A percentile compares a stretch with the other conserved stretches of the same genome.
phyloP scores from a whole-genome alignment of 768 basidiomycete species.

The Neoboletus magnificus region DNA sequence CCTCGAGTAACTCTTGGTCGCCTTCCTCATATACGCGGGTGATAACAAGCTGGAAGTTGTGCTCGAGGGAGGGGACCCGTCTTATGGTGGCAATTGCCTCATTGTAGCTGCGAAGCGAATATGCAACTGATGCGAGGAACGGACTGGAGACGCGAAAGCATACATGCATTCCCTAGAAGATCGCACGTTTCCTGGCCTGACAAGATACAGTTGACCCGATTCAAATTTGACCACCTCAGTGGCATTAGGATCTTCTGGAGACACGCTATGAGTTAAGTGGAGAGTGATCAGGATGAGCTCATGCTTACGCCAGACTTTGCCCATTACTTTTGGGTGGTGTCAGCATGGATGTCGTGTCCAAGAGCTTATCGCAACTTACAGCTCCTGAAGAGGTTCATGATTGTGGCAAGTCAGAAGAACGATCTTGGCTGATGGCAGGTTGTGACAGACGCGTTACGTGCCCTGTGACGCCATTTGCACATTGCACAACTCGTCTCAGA shows the following conservation, averaged over 20 bases:
- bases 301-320: conserved; percentile 91
- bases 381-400: conserved; percentile 87
- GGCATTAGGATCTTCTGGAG: conserved; percentile 85
- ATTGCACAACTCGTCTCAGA: neutral
- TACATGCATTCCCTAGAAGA: conserved; percentile 97
- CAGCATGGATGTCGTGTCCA: conserved; percentile 13
- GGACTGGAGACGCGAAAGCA: conserved; percentile 26
- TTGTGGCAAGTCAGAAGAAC: conserved; percentile 35
- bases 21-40: conserved; percentile 98
- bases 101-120: conserved; percentile 63
- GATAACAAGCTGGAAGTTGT: conserved; percentile 87
- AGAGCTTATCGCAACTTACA: conserved; percentile 44
- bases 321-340: conserved; percentile 56
- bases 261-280: conserved; percentile 24
- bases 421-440: conserved; percentile 11
- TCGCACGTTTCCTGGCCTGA: conserved; percentile 87
- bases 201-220: conserved; percentile 85
- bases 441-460: conserved; percentile 29
- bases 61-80: conserved; percentile 70
- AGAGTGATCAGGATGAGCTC: conserved; percentile 12
- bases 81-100: conserved; percentile 95
- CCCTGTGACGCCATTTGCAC: conserved; percentile 22
- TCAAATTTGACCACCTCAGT: conserved; percentile 94
- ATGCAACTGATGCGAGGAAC: neutral
- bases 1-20: conserved; percentile 90